Evolutionary conservation across 2,329 filamentous ascomycete genomes (phyloP).

Genomic region (Pestalotiopsis sp.): DNA sequence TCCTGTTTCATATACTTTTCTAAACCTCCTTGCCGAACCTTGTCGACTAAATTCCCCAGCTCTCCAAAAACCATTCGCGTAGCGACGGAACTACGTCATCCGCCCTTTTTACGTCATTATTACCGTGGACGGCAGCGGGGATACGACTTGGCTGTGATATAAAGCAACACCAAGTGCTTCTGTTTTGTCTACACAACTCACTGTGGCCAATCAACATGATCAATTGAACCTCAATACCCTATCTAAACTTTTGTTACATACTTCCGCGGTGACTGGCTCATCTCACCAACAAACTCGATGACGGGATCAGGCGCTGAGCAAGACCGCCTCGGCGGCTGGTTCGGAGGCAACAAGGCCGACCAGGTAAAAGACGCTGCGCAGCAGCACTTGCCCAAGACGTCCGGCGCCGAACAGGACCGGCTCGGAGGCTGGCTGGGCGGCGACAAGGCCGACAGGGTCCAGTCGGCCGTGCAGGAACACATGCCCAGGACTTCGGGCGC

Average conservation of each 20-base stretch:
- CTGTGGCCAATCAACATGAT: not conserved
- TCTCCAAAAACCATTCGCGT: not conserved
- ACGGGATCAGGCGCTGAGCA: constrained; percentile 17
- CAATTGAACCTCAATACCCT: not conserved
- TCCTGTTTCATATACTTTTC: not conserved
- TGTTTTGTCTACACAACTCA: not conserved
- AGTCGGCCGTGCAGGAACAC: constrained; percentile 20
- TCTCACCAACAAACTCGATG: not conserved
- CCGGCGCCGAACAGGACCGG: constrained; percentile 22
- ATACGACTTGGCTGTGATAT: not conserved
- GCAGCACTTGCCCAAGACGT: constrained; percentile 18
- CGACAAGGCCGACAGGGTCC: constrained; percentile 18
- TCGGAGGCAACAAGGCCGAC: constrained; percentile 20
- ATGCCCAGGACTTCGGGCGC: constrained; percentile 22
- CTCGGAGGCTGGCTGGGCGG: constrained; percentile 18
- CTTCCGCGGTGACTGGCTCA: not conserved
- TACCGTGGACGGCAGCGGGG: not conserved
- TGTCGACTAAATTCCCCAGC: not conserved
- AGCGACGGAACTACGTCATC: not conserved
- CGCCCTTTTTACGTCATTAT: constrained; percentile 4
- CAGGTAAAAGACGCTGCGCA: constrained; percentile 19
- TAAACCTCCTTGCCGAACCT: not conserved
- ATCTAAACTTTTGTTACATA: not conserved
- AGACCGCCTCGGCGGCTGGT: constrained; percentile 17
- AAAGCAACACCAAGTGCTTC: not conserved